Evolutionary conservation across 192 early-diverging fungal genomes (phyloP).

Genomic region (Backusella liffmaniae): DNA sequence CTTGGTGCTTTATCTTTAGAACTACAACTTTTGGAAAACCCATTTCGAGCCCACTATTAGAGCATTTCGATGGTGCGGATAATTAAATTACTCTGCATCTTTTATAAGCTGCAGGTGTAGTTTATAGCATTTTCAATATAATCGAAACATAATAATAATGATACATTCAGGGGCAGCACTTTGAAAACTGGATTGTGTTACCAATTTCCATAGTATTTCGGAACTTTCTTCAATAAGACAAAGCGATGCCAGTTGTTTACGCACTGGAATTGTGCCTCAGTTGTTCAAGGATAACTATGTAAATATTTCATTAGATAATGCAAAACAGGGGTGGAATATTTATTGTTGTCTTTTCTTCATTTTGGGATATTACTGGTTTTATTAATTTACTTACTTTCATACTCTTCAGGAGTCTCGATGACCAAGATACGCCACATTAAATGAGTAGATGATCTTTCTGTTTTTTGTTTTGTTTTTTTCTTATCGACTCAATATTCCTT

Average conservation of each 20-base stretch:
- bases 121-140: too few relatives aligned
- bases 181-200: neutral
- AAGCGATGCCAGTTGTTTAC: neutral
- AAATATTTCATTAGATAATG: neutral
- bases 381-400: neutral
- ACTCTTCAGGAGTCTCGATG: neutral
- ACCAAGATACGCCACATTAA: neutral
- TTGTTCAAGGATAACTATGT: neutral
- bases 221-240: neutral
- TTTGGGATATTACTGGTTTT: neutral
- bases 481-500: too few relatives aligned
- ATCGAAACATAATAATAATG: neutral
- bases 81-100: neutral
- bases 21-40: too few relatives aligned
- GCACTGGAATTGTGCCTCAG: neutral
- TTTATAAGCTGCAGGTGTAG: neutral
- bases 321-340: neutral
- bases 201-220: neutral
- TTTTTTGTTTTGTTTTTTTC: too few relatives aligned
- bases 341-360: neutral
- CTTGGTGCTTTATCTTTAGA: too few relatives aligned
- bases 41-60: neutral
- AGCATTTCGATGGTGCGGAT: neutral
- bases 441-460: neutral
- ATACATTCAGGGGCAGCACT: neutral